Base-by-base conservation (phyloP, 2,329 filamentous ascomycete species). In the Aspergillus fumigatiaffinis region DNA sequence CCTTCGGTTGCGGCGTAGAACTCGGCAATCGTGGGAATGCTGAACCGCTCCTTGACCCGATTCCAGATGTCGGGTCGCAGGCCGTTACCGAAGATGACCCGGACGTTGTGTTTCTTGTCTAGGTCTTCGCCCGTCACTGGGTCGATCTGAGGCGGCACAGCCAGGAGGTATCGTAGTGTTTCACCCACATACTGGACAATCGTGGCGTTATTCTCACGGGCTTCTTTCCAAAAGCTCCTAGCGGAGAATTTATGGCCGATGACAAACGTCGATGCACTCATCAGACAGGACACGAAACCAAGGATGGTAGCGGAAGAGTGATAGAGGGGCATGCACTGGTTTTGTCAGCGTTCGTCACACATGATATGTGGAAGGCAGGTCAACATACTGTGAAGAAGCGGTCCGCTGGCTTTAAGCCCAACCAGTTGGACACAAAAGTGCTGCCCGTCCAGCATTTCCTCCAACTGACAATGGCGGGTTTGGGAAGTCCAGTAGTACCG, bases 161-260 rank as follows among this genome's bases (percentile, higher is more conserved):
- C 82, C 10, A 95, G 80, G 3, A 95, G 82, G 71, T 96, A 96
- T 5, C 91, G 87, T 62, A 91, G 88, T 0, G 90, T 93, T 73
- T 96, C 91, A 53, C 91, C 91, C 14, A 96, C 91, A 69, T 96
- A 96, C 70, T 95, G 91, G 60, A 95, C 87, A 3, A 87, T 81
- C 1, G 89, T 94, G 21, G 91, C 88, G 8, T 87, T 77, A 51
- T 83, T 84, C 48, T 82, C 81, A n/a, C 88, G 83, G 17, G 88
- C 87, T 54, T 93, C 89, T 17, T 84, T 78, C 88, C 90, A 94
- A 74, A 93, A 94, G 1, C 80, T 84, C 60, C 82, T 83, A 2
- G 88, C 89, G 2, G 89, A 92, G 77, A 96, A 95, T 66, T 88
- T 90, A 64, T 84, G 86, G 50, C 89, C 89, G 17, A 96, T 75